Conservation (phyloP, 345 rosid genomes). For the Streptanthus diversifolius region DNA sequence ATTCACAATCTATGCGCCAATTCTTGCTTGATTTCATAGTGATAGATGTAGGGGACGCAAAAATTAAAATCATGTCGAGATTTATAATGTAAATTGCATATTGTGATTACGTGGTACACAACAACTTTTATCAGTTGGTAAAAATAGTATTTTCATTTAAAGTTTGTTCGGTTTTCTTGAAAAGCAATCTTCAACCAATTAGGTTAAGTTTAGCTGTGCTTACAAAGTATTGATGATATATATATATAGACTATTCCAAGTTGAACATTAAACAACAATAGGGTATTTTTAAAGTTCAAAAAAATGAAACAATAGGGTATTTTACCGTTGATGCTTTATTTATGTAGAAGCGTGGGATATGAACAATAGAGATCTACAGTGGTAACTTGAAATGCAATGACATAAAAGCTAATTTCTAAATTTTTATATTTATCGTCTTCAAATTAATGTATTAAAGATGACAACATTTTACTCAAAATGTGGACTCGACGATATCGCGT, state of each 20-base stretch:
- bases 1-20: neutral
- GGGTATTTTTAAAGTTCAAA: neutral
- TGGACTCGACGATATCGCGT: conserved; percentile 25
- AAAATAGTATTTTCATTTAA: neutral
- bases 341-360: conserved; percentile 5
- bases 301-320: neutral
- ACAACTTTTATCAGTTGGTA: neutral
- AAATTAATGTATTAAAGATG: neutral
- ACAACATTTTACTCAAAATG: conserved; percentile 13
- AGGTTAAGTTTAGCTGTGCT: neutral
- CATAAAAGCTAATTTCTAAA: neutral
- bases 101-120: conserved; percentile 11
- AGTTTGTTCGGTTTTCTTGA: neutral
- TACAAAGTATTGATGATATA: neutral
- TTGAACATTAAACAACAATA: neutral
- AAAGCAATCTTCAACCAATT: neutral
- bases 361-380: neutral
- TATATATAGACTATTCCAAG: neutral
- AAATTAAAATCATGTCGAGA: neutral
- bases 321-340: neutral
- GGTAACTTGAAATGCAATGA: neutral
- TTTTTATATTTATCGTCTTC: neutral
- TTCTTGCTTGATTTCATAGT: neutral
- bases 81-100: neutral
- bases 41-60: neutral